Percentiles rank a stretch among this genome's conserved stretches.
Conservation (phyloP, 345 rosid genomes). For the Citrus trifoliata region DNA sequence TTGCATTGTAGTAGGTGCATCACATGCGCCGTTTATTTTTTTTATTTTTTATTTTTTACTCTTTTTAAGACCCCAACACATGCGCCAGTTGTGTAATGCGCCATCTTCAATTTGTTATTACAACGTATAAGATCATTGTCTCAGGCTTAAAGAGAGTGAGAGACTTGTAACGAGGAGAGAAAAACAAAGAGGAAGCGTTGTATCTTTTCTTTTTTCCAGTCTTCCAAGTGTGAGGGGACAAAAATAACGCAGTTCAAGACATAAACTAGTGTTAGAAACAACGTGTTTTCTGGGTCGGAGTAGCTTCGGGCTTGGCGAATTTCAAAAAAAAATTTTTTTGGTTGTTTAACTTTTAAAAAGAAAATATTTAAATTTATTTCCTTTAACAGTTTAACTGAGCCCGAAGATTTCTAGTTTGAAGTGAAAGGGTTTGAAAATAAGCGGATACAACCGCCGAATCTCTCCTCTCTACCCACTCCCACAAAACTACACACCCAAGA, state of each 20-base stretch:
- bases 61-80: not conserved
- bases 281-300: conserved; percentile 48
- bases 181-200: not conserved
- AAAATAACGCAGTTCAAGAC: conserved; percentile 33
- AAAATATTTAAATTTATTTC: not conserved
- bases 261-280: conserved; percentile 10
- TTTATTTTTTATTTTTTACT: not conserved
- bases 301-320: conserved; percentile 33
- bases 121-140: not conserved
- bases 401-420: conserved; percentile 35
- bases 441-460: conserved; percentile 22
- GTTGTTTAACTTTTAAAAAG: no score
- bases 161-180: not conserved
- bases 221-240: conserved; percentile 31
- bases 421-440: conserved; percentile 21
- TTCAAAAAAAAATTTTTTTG: not conserved
- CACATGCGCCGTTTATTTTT: not conserved
- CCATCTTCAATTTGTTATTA: no score
- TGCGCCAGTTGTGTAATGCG: not conserved
- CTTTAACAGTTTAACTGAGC: not conserved
- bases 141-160: no score
- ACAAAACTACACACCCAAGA: conserved; percentile 13
- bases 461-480: not conserved
- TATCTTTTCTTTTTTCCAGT: not conserved
- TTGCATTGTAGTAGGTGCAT: conserved; percentile 1